Percentiles rank a stretch among this genome's conserved stretches.
Evolutionary conservation across 2,329 filamentous ascomycete species (phyloP).

Genomic region (Sphaerulina musiva): DNA sequence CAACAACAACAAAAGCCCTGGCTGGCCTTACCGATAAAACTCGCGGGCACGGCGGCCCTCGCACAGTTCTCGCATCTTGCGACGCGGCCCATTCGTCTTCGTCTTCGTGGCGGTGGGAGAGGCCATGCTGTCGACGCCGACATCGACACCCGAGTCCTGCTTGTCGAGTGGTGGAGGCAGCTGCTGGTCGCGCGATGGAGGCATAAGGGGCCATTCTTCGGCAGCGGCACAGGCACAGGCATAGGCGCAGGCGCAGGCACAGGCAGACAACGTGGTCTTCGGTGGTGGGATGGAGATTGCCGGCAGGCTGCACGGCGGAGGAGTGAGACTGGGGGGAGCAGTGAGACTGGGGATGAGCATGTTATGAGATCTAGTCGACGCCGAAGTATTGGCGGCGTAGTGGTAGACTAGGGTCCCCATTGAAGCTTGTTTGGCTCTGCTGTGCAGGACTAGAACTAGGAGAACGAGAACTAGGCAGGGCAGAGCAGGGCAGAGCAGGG

Average conservation of each 20-base stretch:
- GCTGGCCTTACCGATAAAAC: conserved; percentile 27
- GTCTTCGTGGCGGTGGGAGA: conserved; percentile 6
- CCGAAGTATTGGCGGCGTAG: conserved; percentile 5
- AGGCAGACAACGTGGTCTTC: background rate
- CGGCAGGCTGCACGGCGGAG: conserved; percentile 1
- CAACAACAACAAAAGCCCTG: background rate
- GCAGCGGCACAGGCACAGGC: too few relatives aligned
- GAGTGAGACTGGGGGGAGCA: background rate
- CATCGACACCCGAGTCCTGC: conserved; percentile 9
- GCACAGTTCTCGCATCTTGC: conserved; percentile 15
- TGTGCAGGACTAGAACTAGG: background rate
- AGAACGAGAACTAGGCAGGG: too few relatives aligned
- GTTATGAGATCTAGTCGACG: background rate
- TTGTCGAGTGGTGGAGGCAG: conserved; percentile 4
- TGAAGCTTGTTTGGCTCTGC: background rate
- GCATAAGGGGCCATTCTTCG: conserved; percentile 7
- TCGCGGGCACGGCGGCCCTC: conserved; percentile 30
- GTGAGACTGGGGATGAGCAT: too few relatives aligned
- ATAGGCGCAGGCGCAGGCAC: too few relatives aligned
- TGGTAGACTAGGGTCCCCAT: conserved; percentile 2
- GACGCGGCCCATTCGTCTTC: conserved; percentile 10
- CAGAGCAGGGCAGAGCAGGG: too few relatives aligned
- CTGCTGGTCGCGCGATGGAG: too few relatives aligned
- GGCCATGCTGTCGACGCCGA: conserved; percentile 10
- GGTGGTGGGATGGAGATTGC: conserved; percentile 1